These are phyloP conservation scores for Penicillium verrucosum DNA, from an alignment of 2,329 filamentous ascomycete genomes.

Conservation along the genomic window DNA sequence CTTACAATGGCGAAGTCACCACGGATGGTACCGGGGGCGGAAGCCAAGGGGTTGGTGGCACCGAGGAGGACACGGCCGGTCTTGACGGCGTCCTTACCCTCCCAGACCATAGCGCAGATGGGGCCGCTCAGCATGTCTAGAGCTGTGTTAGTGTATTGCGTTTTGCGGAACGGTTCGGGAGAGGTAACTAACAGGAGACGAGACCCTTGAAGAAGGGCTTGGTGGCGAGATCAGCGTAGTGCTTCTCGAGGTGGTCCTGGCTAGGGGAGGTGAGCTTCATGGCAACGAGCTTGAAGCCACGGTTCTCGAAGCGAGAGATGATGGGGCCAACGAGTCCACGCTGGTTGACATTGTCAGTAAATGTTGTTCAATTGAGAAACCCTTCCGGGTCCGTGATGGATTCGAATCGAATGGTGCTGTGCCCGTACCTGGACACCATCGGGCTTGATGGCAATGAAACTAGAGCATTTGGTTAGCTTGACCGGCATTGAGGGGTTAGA, in stretches of 20 bases:
- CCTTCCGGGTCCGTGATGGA: neutral
- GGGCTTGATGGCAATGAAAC: constrained; percentile 99
- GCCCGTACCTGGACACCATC: constrained; percentile 89
- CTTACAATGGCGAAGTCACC: constrained; percentile 77
- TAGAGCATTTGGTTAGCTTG: constrained; percentile 47
- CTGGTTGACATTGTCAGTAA: constrained; percentile 49
- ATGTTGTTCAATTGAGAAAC: constrained; percentile 11
- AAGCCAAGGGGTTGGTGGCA: constrained; percentile 97
- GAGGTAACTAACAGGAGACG: constrained; percentile 69
- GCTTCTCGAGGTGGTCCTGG: constrained; percentile 96
- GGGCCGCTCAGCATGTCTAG: constrained; percentile 95
- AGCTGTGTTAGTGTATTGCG: constrained; percentile 17
- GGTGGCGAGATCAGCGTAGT: constrained; percentile 87
- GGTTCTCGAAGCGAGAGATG: constrained; percentile 96
- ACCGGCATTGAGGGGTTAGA: constrained; percentile 22
- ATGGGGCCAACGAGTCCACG: constrained; percentile 97
- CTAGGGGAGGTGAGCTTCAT: constrained; percentile 89
- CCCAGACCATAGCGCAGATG: constrained; percentile 99
- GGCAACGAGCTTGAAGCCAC: constrained; percentile 97
- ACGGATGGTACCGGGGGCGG: constrained; percentile 95
- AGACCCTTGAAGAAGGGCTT: constrained; percentile 98
- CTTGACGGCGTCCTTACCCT: constrained; percentile 98
- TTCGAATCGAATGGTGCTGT: neutral
- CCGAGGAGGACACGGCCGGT: constrained; percentile 93
- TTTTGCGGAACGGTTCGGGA: neutral